phyloP scores from a whole-genome alignment of 352 stramenopile genomes.

The Phytophthora megakarya region DNA sequence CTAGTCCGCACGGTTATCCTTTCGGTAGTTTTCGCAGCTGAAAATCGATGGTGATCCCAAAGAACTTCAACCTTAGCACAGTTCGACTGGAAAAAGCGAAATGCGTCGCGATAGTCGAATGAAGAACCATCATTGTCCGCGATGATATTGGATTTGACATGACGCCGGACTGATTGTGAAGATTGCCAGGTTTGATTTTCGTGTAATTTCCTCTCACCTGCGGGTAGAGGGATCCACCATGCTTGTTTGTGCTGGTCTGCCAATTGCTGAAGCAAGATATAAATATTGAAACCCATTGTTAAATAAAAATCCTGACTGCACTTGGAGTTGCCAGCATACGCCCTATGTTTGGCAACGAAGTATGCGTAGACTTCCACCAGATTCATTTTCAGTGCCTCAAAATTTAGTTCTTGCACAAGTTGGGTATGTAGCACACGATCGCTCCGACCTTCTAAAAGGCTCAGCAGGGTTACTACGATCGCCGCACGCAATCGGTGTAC shows the following conservation, averaged over 20 bases:
- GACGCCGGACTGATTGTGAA: constrained; percentile 1
- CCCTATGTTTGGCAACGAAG: constrained; percentile 42
- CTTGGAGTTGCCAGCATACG: constrained; percentile 58
- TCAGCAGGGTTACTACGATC: constrained; percentile 67
- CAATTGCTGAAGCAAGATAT: constrained; percentile 73
- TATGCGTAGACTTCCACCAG: constrained; percentile 62
- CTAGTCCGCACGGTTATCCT: neutral
- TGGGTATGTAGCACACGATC: constrained; percentile 63
- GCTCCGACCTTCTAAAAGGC: constrained; percentile 64
- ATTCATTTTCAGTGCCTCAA: constrained; percentile 68
- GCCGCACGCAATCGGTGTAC: constrained; percentile 49
- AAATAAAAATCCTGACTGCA: constrained; percentile 75
- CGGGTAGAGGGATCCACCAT: constrained; percentile 46
- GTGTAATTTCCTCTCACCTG: constrained; percentile 10
- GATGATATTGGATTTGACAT: constrained; percentile 6
- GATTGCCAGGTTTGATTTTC: neutral
- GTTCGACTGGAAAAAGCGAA: constrained; percentile 68
- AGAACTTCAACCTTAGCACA: constrained; percentile 72
- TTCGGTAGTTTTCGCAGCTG: neutral
- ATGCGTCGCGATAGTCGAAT: constrained; percentile 53
- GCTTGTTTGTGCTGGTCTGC: constrained; percentile 50
- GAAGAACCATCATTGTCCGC: neutral
- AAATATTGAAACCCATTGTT: constrained; percentile 81
- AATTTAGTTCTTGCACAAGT: constrained; percentile 77
- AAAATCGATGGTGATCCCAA: constrained; percentile 49